Conservation (phyloP, 352 stramenopile genomes). For the Pythium aristosporum region DNA sequence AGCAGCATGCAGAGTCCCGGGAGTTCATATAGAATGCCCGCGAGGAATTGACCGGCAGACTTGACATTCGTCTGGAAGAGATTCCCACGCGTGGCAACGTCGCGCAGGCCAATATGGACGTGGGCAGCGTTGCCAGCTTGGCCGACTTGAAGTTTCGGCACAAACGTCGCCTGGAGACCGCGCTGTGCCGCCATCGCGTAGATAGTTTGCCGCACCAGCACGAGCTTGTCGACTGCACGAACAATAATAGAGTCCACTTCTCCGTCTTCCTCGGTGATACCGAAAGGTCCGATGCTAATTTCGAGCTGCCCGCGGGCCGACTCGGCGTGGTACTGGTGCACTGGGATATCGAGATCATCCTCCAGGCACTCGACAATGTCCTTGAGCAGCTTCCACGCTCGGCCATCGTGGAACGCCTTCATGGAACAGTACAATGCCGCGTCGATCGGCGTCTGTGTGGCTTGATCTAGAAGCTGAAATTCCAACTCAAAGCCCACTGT, state of each 20-base stretch:
- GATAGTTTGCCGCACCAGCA: conserved; percentile 29
- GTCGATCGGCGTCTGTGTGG: conserved; percentile 20
- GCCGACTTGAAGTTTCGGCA: conserved; percentile 24
- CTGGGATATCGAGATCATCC: conserved; percentile 24
- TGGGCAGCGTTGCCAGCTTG: conserved; percentile 26
- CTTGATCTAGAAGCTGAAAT: conserved; percentile 25
- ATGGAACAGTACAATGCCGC: conserved; percentile 31
- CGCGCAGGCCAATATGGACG: conserved; percentile 21
- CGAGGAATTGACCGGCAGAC: conserved; percentile 14
- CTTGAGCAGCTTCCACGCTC: conserved; percentile 25
- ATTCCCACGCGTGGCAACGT: not conserved
- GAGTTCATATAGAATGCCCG: conserved; percentile 26
- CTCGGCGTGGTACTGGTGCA: conserved; percentile 38
- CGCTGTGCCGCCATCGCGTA: conserved; percentile 24
- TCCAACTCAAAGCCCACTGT: conserved; percentile 38
- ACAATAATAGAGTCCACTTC: conserved; percentile 10
- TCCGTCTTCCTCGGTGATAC: not conserved
- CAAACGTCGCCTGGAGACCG: conserved; percentile 26
- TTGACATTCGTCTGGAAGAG: conserved; percentile 10
- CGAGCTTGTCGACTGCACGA: conserved; percentile 27
- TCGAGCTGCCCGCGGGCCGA: conserved; percentile 34
- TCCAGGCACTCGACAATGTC: conserved; percentile 29
- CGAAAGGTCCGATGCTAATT: conserved; percentile 33
- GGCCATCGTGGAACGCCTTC: conserved; percentile 24
- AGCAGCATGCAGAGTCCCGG: conserved; percentile 29